These are phyloP conservation scores for Salvia rosmarinus DNA, from an alignment of 257 asterid species.

Conservation along the genomic window DNA sequence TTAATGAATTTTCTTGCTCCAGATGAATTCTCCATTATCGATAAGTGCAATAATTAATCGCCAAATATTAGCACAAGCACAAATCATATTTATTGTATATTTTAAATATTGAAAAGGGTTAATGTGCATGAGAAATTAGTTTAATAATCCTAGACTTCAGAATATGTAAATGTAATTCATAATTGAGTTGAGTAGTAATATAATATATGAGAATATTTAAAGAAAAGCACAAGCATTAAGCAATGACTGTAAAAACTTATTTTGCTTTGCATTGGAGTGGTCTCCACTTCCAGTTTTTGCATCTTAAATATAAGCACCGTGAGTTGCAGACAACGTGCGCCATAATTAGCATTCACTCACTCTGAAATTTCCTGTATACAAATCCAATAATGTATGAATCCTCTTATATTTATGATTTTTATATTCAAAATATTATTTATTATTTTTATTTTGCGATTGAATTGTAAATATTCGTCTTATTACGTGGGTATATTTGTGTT, in stretches of 20 bases:
- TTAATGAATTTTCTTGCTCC: too few relatives aligned
- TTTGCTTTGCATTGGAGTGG: constrained; percentile 7
- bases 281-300: constrained; percentile 18
- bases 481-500: neutral
- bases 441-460: neutral
- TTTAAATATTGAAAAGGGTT: too few relatives aligned
- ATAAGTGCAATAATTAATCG: too few relatives aligned
- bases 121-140: too few relatives aligned
- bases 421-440: neutral
- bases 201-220: neutral
- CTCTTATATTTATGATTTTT: neutral
- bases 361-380: neutral
- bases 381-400: neutral
- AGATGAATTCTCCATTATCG: too few relatives aligned
- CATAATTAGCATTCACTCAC: neutral
- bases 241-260: constrained; percentile 6
- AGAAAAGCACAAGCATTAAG: neutral
- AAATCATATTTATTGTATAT: too few relatives aligned
- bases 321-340: constrained; percentile 19
- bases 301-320: neutral
- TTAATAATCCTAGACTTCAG: too few relatives aligned
- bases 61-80: too few relatives aligned
- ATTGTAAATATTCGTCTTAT: neutral
- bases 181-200: too few relatives aligned
- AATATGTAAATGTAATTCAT: too few relatives aligned